phyloP scores from a whole-genome alignment of 139 green algal genomes.

The Klebsormidium nitens region DNA sequence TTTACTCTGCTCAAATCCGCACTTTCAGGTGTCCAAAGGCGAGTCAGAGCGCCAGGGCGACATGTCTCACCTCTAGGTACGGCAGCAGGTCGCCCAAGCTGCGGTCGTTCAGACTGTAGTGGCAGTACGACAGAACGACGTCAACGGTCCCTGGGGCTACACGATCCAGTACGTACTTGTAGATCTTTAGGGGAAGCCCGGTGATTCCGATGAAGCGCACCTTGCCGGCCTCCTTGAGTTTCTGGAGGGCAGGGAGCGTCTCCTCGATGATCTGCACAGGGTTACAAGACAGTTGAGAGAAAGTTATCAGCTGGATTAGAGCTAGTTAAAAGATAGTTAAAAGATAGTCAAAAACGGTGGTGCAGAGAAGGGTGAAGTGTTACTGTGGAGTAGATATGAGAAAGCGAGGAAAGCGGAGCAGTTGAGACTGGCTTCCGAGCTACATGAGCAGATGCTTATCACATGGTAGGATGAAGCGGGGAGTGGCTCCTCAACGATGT shows the following conservation, averaged over 20 bases:
- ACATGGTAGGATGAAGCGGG: too few species aligned
- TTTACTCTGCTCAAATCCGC: too few species aligned
- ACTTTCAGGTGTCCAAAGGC: constrained; percentile 49
- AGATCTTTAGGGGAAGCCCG: constrained; percentile 74
- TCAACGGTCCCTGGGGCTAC: constrained; percentile 66
- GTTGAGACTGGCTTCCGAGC: too few species aligned
- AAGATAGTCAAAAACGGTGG: too few species aligned
- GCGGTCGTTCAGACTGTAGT: constrained; percentile 71
- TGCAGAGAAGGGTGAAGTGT: too few species aligned
- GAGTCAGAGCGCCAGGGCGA: constrained; percentile 44
- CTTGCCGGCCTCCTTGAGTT: constrained; percentile 71
- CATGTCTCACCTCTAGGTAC: constrained; percentile 55
- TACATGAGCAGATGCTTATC: too few species aligned
- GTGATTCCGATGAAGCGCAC: constrained; percentile 85
- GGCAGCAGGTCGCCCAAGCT: constrained; percentile 37
- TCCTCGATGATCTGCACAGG: constrained; percentile 64
- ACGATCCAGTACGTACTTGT: constrained; percentile 69
- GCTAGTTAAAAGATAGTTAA: too few species aligned
- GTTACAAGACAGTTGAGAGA: too few species aligned
- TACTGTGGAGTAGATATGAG: too few species aligned
- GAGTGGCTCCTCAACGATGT: too few species aligned
- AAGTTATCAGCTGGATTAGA: too few species aligned
- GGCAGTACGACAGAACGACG: constrained; percentile 86
- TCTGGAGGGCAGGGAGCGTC: constrained; percentile 78
- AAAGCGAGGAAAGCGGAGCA: too few species aligned